These are phyloP conservation scores for Xylaria sp. DNA, from an alignment of 2,329 filamentous ascomycete species.

Conservation along the genomic window DNA sequence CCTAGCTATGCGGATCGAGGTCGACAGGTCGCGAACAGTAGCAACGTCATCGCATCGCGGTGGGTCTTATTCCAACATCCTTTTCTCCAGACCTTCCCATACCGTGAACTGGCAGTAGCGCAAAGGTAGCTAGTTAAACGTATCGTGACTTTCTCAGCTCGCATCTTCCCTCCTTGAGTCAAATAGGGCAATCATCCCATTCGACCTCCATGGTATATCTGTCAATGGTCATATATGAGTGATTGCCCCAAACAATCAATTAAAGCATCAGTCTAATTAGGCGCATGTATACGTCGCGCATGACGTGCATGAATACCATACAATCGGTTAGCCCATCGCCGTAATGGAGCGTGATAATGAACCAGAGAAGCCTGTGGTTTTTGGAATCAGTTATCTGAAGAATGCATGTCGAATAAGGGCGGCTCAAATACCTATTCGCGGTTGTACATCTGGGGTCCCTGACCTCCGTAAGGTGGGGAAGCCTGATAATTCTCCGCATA, in stretches of 20 bases:
- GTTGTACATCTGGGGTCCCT: conserved; percentile 69
- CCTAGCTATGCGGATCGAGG: conserved; percentile 3
- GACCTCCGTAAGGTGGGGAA: conserved; percentile 64
- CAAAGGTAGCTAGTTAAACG: conserved; percentile 30
- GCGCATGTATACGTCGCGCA: conserved; percentile 29
- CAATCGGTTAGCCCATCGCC: conserved; percentile 1
- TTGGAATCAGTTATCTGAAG: not conserved
- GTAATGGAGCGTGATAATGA: not conserved
- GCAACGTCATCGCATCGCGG: not conserved
- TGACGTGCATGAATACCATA: conserved; percentile 26
- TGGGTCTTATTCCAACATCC: conserved; percentile 8
- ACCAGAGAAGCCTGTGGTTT: conserved; percentile 3
- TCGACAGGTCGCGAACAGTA: not conserved
- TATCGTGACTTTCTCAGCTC: conserved; percentile 26
- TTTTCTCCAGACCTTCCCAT: conserved; percentile 8
- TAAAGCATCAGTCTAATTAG: conserved; percentile 30
- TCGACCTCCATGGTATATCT: not conserved
- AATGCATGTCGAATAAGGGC: not conserved
- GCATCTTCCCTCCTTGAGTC: conserved; percentile 7
- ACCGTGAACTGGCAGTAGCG: conserved; percentile 23
- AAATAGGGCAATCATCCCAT: conserved; percentile 1
- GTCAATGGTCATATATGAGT: conserved; percentile 2
- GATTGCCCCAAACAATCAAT: conserved; percentile 21
- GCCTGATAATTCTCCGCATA: conserved; percentile 64
- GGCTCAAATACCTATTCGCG: conserved; percentile 55